Percentiles rank a stretch among this genome's conserved stretches.
phyloP scores from a whole-genome alignment of 2,329 filamentous ascomycete species.

The Colletotrichum abscissum region DNA sequence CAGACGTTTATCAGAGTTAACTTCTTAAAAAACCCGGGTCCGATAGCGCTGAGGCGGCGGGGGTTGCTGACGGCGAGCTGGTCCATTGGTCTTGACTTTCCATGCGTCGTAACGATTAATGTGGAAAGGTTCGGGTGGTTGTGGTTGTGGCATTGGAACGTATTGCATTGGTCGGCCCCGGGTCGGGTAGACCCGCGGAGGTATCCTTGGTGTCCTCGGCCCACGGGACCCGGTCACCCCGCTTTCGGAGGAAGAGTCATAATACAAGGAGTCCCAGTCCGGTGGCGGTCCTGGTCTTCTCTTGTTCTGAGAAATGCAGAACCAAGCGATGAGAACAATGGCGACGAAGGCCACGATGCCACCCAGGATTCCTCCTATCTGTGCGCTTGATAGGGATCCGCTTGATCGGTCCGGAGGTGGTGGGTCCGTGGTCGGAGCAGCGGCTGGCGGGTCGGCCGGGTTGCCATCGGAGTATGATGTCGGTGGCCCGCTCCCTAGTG shows the following conservation, averaged over 20 bases:
- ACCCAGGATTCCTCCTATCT: constrained; percentile 55
- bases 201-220: background rate
- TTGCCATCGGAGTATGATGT: constrained; percentile 31
- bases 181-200: background rate
- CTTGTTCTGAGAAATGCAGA: constrained; percentile 40
- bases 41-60: constrained; percentile 1
- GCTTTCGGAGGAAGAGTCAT: constrained; percentile 7
- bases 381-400: constrained; percentile 45
- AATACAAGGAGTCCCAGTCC: background rate
- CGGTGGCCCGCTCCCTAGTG: constrained; percentile 38
- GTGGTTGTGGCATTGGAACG: background rate
- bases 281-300: background rate
- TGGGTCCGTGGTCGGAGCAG: constrained; percentile 14
- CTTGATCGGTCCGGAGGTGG: constrained; percentile 30
- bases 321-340: constrained; percentile 46
- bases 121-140: background rate
- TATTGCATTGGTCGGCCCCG: too few relatives aligned
- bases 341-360: constrained; percentile 51
- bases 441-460: constrained; percentile 29
- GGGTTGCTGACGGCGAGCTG: background rate
- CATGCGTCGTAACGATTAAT: constrained; percentile 8
- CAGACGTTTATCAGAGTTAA: background rate
- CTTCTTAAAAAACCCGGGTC: too few relatives aligned
- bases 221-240: background rate
- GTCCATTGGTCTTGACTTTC: background rate